Conservation (phyloP, 257 asterid genomes). For the Jacaranda mimosifolia region DNA sequence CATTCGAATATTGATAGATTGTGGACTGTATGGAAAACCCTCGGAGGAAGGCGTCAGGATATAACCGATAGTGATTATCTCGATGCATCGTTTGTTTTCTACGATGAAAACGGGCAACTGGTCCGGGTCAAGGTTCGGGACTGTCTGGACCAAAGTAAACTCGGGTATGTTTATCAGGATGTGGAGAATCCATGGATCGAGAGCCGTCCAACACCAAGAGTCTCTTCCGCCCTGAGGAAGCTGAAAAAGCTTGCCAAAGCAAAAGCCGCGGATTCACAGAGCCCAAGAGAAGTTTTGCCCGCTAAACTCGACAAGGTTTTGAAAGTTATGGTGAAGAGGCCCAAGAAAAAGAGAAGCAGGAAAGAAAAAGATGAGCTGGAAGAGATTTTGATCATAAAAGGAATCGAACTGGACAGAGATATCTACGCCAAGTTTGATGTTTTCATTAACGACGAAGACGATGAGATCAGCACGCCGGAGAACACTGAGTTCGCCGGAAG, state of each 20-base stretch:
- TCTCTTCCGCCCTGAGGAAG: conserved; percentile 46
- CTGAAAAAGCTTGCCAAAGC: conserved; percentile 61
- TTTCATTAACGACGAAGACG: conserved; percentile 70
- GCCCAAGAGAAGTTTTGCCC: conserved; percentile 51
- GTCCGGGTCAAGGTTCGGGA: conserved; percentile 79
- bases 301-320: conserved; percentile 56
- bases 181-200: conserved; percentile 67
- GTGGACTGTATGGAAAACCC: conserved; percentile 78
- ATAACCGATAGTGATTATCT: conserved; percentile 68
- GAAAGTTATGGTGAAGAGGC: conserved; percentile 71
- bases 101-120: conserved; percentile 78
- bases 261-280: conserved; percentile 46
- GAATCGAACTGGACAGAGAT: conserved; percentile 63
- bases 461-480: conserved; percentile 47
- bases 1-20: conserved; percentile 77
- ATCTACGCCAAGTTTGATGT: conserved; percentile 68
- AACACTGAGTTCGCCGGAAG: conserved; percentile 76
- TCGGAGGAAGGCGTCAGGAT: conserved; percentile 74
- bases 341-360: conserved; percentile 69
- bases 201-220: conserved; percentile 62
- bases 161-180: conserved; percentile 69
- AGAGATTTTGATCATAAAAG: conserved; percentile 58
- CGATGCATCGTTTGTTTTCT: conserved; percentile 63
- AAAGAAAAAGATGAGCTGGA: conserved; percentile 70
- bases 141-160: conserved; percentile 54